These are phyloP conservation scores for Elsinoe fawcettii DNA, from an alignment of 2,329 filamentous ascomycete genomes.

Conservation along the genomic window DNA sequence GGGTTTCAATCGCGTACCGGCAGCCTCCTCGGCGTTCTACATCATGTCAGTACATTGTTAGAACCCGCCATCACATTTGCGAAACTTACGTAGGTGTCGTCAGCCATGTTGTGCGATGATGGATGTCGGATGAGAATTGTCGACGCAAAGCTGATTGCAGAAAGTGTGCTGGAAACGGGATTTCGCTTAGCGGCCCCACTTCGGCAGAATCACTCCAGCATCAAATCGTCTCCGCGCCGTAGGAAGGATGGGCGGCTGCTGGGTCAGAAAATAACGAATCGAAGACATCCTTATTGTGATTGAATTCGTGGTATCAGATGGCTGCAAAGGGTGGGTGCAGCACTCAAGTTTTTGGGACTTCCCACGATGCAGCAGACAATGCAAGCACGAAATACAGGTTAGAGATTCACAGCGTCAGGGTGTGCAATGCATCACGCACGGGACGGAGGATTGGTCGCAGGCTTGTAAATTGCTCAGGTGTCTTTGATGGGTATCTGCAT, in stretches of 20 bases:
- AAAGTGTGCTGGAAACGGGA: constrained; percentile 13
- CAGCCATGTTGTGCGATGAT: constrained; percentile 65
- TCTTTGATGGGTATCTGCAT: background rate
- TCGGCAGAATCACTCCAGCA: background rate
- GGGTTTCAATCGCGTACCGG: constrained; percentile 47
- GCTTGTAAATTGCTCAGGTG: background rate
- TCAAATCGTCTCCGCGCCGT: background rate
- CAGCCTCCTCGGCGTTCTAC: constrained; percentile 94
- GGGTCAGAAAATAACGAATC: no score
- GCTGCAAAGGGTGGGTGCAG: no score
- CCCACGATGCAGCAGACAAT: no score
- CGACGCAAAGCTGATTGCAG: constrained; percentile 7
- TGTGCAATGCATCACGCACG: background rate
- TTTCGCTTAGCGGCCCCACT: constrained; percentile 14
- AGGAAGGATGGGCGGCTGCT: no score
- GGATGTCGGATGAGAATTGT: constrained; percentile 31
- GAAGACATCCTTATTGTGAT: no score
- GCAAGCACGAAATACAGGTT: background rate
- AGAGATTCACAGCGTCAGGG: background rate
- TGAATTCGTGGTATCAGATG: no score
- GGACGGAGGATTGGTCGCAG: background rate
- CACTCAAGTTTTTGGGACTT: no score
- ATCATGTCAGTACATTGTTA: constrained; percentile 23
- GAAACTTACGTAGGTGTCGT: constrained; percentile 74
- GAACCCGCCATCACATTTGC: constrained; percentile 31